These are phyloP conservation scores for Neurospora sp. DNA, from an alignment of 2,329 filamentous ascomycete species.

Conservation along the genomic window DNA sequence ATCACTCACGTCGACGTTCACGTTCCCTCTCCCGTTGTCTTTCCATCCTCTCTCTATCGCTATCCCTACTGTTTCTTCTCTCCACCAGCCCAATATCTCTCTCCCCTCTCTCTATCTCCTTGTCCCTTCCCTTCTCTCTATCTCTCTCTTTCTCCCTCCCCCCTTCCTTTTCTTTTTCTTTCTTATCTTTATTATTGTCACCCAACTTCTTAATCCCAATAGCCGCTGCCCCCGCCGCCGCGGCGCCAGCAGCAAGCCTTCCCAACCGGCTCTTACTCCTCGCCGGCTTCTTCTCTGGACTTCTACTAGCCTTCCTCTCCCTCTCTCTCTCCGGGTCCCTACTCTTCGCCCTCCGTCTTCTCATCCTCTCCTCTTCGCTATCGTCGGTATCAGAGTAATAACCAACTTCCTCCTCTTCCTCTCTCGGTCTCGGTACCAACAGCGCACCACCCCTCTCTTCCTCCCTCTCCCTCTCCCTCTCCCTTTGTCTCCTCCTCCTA, in stretches of 20 bases:
- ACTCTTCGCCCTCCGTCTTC: conserved; percentile 13
- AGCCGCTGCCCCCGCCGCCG: conserved; percentile 50
- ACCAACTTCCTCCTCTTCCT: conserved; percentile 3
- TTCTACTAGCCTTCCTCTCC: conserved; percentile 14
- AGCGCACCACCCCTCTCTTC: background rate
- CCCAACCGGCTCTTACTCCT: conserved; percentile 46
- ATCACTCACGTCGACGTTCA: conserved; percentile 25
- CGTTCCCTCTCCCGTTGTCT: conserved; percentile 18
- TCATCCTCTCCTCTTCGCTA: conserved; percentile 15
- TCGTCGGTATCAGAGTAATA: conserved; percentile 11
- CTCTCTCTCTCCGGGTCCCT: conserved; percentile 14
- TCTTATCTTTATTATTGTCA: conserved; percentile 30
- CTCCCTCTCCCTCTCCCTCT: conserved; percentile 13
- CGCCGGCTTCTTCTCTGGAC: conserved; percentile 26
- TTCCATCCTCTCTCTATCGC: conserved; percentile 21
- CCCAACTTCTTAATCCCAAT: conserved; percentile 53
- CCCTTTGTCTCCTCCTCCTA: conserved; percentile 24
- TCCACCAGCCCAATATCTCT: conserved; percentile 12
- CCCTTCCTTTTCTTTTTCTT: conserved; percentile 19
- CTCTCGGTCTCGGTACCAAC: conserved; percentile 17
- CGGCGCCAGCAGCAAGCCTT: conserved; percentile 44
- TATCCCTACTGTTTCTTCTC: conserved; percentile 15
- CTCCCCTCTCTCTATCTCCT: conserved; percentile 14
- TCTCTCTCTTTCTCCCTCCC: conserved; percentile 23
- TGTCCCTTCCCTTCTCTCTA: conserved; percentile 17